Base-by-base conservation (phyloP, 176 grass and related monocot species). In the Triticum timopheevii region DNA sequence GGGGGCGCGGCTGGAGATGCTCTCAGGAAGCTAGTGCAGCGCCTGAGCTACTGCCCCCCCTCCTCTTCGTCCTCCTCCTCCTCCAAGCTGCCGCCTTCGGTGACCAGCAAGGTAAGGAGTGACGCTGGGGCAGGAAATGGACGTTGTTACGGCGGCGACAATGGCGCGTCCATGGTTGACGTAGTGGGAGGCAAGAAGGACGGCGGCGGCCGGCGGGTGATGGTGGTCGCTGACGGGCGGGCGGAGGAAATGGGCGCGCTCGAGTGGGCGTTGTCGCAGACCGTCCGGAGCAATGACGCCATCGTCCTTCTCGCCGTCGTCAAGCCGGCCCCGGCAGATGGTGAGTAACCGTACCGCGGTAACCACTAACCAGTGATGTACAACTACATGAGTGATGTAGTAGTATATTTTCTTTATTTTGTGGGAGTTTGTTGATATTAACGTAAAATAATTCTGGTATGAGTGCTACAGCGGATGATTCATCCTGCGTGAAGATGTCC, bases 261-360 rank as follows among this genome's bases (percentile, higher is more conserved):
- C 10, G 79, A 92, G 47, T 94, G 85, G 93, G 87, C 90, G 74
- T 74, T 94, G 10, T 88, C 85, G 69, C 90, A 90, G 83, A 79
- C 75, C n/a, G 82, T 94, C 52, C 82, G 90, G 39, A 69, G 85
- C 87, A 76, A 73, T 49, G 90, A 94, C 79, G 84, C 88, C 27
- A 25, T 94, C 62, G 42, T 94, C 25, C 87, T 92, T 23, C 85
- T 94, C 74, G 42, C 64, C 82, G 90, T 92, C 23, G 85, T 77
- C 40, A 92, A 80, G 69, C 85, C 84, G 20, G 34, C 66, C 4
- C 17, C 71, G 40, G 23, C 39, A 28, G 34, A 84, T 35, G 84
- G 86, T 92, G 4, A 35, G 73, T 84, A 6, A 3, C 54, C 54
- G 54, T 73, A 20, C 47, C 47, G 47, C 47, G 47, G 1, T 50